Evolutionary conservation across 2,329 filamentous ascomycete genomes (phyloP), one percentile per base, ranked within the genome.

Genomic region (Penicillium sp.): DNA sequence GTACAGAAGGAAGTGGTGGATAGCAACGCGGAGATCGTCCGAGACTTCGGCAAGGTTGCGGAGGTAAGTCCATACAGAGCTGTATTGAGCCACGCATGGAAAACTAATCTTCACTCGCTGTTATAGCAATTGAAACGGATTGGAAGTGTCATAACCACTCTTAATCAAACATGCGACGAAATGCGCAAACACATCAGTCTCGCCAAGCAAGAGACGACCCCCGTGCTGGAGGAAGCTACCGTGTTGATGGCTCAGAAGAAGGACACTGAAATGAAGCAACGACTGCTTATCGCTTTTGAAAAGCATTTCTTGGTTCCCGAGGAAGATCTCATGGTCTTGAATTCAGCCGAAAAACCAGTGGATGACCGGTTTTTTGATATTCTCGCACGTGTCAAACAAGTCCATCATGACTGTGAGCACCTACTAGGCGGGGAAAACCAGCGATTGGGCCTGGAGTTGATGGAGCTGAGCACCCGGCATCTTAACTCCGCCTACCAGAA

Each of bases 401-500:
- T 99, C 53, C 88, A 91, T 68, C 86, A 87, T 60, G 93, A 97
- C 68, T 96, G 92, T 66, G 89, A 97, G 69, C 81, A 96, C 29
- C 78, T 99, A 5, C 84, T 99, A 1, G 93, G 92, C 2, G 90
- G 92, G 27, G 92, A 97, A 71, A 90, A 92, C 65, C 92, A 97
- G 74, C 87, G 87, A 8, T 77, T 97, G 0, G 94, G 93, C 0
- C 79, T 95, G 4, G 92, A 97, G 66, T 84, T 97, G 47, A 92
- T 97, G 82, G 93, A 97, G 59, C 86, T 93, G 71, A 93, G 88
- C 53, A 92, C 92, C 0, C 91, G 90, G 56, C 86, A 90, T 58
- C 82, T 99, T 48, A 94, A 96, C 67, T 82, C 87, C 15, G 93
- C 90, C 5, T 99, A 94, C 65, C 93, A 99, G 70, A 99, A 97